Conservation (phyloP, 1,139 yeast species). For the Nakaseomyces glabratus region DNA sequence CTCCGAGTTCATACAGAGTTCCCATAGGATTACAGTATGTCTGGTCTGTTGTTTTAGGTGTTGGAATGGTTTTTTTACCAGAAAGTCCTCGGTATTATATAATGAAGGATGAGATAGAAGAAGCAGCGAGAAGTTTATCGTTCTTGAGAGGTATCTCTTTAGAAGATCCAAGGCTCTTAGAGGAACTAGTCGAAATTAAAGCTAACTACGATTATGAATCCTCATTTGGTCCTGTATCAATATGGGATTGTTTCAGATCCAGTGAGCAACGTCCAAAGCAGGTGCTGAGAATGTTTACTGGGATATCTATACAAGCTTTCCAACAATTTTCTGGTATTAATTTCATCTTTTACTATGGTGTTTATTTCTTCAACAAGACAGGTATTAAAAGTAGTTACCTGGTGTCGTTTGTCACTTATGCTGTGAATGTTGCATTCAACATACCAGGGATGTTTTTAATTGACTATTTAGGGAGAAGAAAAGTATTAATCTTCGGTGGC, state of each 20-base stretch:
- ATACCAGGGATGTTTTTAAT: constrained; percentile 63
- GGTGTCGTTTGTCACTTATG: constrained; percentile 62
- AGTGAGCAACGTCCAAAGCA: constrained; percentile 63
- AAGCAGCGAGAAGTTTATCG: constrained; percentile 53
- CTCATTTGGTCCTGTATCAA: constrained; percentile 48
- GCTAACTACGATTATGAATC: constrained; percentile 69
- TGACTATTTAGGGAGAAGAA: constrained; percentile 60
- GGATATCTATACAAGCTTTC: constrained; percentile 58
- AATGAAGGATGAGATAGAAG: constrained; percentile 49
- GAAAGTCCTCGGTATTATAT: constrained; percentile 70
- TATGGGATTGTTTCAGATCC: constrained; percentile 54
- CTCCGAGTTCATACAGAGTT: constrained; percentile 55
- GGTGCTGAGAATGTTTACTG: constrained; percentile 54
- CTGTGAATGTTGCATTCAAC: constrained; percentile 60
- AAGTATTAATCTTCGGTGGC: constrained; percentile 53
- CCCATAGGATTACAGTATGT: constrained; percentile 65
- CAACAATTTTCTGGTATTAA: constrained; percentile 76
- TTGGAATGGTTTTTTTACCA: constrained; percentile 61
- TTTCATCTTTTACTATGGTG: constrained; percentile 72
- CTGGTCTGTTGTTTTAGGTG: constrained; percentile 52
- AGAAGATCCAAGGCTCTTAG: constrained; percentile 56
- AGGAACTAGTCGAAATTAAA: constrained; percentile 68
- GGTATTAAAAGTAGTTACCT: constrained; percentile 53
- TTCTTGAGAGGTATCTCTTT: constrained; percentile 49
- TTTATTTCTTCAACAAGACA: constrained; percentile 56